Percentiles rank a stretch among this genome's conserved stretches.
Evolutionary conservation across 306 rosid genomes (phyloP).

Genomic region (Gleditsia sinensis): DNA sequence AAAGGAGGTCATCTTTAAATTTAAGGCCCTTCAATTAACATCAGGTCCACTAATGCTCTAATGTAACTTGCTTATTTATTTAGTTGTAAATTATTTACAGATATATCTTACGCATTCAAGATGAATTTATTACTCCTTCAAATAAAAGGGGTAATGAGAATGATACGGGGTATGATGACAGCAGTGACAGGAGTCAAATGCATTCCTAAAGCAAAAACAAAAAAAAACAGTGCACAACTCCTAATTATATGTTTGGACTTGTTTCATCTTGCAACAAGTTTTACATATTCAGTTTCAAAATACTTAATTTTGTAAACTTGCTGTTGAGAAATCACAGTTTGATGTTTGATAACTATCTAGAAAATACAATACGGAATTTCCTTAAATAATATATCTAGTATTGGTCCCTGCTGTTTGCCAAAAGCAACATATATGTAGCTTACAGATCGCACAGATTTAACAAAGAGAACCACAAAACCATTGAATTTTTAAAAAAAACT

Average conservation of each 20-base stretch:
- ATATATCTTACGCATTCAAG: no score
- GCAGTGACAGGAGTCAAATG: not conserved
- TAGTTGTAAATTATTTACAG: not conserved
- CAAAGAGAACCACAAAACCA: not conserved
- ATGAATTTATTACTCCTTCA: not conserved
- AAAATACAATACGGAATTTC: not conserved
- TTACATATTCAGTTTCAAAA: not conserved
- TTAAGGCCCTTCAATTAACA: conserved; percentile 4
- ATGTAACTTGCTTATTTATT: not conserved
- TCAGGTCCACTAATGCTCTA: not conserved
- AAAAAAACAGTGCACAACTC: not conserved
- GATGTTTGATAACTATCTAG: not conserved
- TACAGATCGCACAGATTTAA: not conserved
- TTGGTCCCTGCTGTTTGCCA: not conserved
- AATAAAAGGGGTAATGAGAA: not conserved
- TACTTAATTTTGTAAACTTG: not conserved
- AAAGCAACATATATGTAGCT: not conserved
- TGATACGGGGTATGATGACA: not conserved
- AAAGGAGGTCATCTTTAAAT: not conserved
- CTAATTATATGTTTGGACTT: not conserved
- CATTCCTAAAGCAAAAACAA: no score
- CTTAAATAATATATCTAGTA: not conserved
- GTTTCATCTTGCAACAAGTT: not conserved
- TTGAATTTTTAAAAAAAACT: not conserved
- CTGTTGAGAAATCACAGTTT: not conserved